Percentiles rank a stretch among this genome's conserved stretches.
These are phyloP conservation scores for Wallacemonas rigidus DNA, from an alignment of 208 protist species.

Conservation along the genomic window DNA sequence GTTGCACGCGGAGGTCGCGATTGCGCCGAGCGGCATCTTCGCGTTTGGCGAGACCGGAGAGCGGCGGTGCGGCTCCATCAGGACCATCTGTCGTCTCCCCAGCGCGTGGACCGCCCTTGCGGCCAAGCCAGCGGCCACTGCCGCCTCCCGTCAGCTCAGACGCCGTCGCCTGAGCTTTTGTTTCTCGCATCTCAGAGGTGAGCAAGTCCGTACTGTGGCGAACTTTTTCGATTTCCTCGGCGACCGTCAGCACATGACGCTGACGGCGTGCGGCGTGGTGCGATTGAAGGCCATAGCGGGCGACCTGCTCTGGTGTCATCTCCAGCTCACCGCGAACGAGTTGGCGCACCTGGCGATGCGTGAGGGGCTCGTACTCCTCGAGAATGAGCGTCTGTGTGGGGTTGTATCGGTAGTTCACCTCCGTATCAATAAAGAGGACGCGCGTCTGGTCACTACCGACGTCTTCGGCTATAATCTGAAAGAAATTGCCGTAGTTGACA, in stretches of 20 bases:
- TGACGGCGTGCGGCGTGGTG: conserved; percentile 20
- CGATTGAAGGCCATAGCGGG: conserved; percentile 26
- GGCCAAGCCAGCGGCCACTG: conserved; percentile 8
- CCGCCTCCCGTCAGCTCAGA: neutral
- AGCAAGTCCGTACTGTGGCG: conserved; percentile 21
- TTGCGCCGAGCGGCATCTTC: neutral
- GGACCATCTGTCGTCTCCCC: neutral
- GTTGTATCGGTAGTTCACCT: conserved; percentile 81
- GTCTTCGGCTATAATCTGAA: conserved; percentile 39
- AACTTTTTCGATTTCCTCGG: conserved; percentile 20
- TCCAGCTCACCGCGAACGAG: conserved; percentile 9
- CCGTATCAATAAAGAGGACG: conserved; percentile 81
- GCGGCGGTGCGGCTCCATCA: neutral
- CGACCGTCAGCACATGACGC: conserved; percentile 20
- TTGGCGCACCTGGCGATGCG: conserved; percentile 41
- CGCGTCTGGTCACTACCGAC: conserved; percentile 37
- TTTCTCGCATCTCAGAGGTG: conserved; percentile 12
- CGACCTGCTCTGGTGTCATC: conserved; percentile 22
- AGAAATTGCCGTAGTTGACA: conserved; percentile 66
- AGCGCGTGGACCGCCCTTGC: neutral
- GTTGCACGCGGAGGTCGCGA: neutral
- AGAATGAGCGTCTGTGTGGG: conserved; percentile 71
- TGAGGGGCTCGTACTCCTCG: conserved; percentile 62
- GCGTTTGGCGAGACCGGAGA: neutral
- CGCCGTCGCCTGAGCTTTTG: neutral